Evolutionary conservation across 2,329 filamentous ascomycete genomes (phyloP), one percentile per base, ranked within the genome.

Genomic region (Periconia sp.): DNA sequence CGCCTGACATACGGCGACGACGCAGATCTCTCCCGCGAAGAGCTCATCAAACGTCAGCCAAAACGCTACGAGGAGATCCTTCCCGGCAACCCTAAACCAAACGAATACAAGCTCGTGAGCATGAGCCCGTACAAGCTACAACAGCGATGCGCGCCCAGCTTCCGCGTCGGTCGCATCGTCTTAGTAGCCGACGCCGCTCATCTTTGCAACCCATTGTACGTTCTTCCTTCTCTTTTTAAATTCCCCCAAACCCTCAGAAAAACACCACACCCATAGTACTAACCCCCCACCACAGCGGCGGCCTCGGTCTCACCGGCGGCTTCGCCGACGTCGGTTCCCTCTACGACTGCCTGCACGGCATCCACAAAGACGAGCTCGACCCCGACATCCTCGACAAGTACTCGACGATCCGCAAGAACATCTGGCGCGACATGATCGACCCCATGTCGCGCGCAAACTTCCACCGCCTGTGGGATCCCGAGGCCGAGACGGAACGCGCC

Each of bases 321-420:
- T 83, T 88, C 50, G 82, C 84, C n/a, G 85, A 87, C 58, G 78
- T 85, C 2, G 84, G 82, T 11, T 82, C 83, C 0, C 76, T 88
- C 6, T 84, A 79, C 53, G 84, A 88, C 59, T 85, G 84, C 61
- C 76, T 87, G 10, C 65, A 60, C 6, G 69, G 69, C 33, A 70
- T 73, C 30, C 68, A 72, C 50, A 57, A 65, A 31, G 65, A 69
- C 49, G 61, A 67, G 49, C 66, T 71, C 8, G 69, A 71, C 52
- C 68, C 72, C 14, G 58, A 60, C 13, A 72, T 73, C 31, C 64
- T 73, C 14, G 69, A 72, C 55, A 66, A 65, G 45, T 73, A 73
- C 59, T 69, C 65, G 45, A 66, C 71, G 18, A 54, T 66, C 10
- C 65, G 70, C 50, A 71, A 70, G 52, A 65, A 62, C 42, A 65